A percentile compares a stretch with the other conserved stretches of the same genome.
Evolutionary conservation across 148 eudicot species (phyloP).

Genomic region (Rhododendron mucronatum): DNA sequence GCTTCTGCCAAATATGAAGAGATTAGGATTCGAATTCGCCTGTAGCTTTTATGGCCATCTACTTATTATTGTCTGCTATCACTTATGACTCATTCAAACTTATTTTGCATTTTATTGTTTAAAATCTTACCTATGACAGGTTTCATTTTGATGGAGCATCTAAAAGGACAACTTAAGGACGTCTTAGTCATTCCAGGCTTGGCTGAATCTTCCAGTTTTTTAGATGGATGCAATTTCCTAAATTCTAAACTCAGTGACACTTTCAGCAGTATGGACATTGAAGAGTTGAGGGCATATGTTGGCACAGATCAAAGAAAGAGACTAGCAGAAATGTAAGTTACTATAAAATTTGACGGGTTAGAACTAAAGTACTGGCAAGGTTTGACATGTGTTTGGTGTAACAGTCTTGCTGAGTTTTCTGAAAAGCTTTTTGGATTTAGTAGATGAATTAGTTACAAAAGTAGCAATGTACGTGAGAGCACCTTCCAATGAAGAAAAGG

Average conservation of each 20-base stretch:
- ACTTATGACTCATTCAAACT: not conserved
- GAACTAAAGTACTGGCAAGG: not conserved
- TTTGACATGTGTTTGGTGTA: not conserved
- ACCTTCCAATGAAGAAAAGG: not conserved
- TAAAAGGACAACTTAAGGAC: slow-evolving; percentile 35
- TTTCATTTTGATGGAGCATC: slow-evolving; percentile 38
- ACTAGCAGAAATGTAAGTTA: slow-evolving; percentile 22
- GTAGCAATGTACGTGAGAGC: not conserved
- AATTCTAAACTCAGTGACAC: slow-evolving; percentile 20
- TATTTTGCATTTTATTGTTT: not conserved
- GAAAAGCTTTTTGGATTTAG: not conserved
- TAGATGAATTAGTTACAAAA: not conserved
- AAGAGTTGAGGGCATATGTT: slow-evolving; percentile 15
- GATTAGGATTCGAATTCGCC: not conserved
- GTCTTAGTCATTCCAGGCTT: slow-evolving; percentile 25
- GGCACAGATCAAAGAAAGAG: slow-evolving; percentile 11
- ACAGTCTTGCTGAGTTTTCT: not conserved
- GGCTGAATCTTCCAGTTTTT: slow-evolving; percentile 20
- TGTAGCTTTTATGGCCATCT: not conserved
- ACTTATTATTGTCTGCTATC: not conserved
- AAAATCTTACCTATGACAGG: slow-evolving; percentile 23
- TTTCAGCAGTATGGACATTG: slow-evolving; percentile 14
- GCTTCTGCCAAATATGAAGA: not conserved
- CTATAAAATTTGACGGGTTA: not conserved
- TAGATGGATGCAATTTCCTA: slow-evolving; percentile 36